Percentiles rank a stretch among this genome's conserved stretches.
These are phyloP conservation scores for Chaetomidium leptoderma DNA, from an alignment of 495 filamentous ascomycete species.

Conservation along the genomic window DNA sequence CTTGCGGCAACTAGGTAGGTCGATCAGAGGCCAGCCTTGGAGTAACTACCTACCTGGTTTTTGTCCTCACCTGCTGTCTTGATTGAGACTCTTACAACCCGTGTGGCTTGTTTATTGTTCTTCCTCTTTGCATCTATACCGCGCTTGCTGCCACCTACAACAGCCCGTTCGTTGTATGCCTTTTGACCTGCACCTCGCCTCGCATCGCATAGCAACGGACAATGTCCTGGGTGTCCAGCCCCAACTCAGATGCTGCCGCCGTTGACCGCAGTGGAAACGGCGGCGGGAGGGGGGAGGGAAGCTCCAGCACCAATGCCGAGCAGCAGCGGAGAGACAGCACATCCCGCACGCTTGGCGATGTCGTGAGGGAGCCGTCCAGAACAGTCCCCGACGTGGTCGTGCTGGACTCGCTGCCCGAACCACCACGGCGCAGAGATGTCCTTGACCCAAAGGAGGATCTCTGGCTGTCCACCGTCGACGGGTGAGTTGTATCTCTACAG, in stretches of 20 bases:
- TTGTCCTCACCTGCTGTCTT: background rate
- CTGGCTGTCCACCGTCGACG: conserved; percentile 43
- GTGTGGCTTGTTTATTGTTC: background rate
- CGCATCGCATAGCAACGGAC: background rate
- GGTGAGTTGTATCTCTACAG: conserved; percentile 36
- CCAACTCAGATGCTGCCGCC: conserved; percentile 3
- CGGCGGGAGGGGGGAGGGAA: conserved; percentile 1
- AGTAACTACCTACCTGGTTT: no score
- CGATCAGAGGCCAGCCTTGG: background rate
- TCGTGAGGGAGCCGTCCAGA: conserved; percentile 39
- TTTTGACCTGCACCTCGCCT: background rate
- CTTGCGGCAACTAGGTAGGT: background rate
- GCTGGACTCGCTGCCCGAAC: conserved; percentile 29
- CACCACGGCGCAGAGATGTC: conserved; percentile 18
- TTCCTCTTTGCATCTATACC: background rate
- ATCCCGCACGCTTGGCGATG: conserved; percentile 35
- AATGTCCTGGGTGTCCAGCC: background rate
- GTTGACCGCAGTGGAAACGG: background rate
- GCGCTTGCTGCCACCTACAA: background rate
- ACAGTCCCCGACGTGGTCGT: conserved; percentile 38
- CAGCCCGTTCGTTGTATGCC: no score
- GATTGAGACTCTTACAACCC: background rate
- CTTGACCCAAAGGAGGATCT: conserved; percentile 44
- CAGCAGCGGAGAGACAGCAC: conserved; percentile 6
- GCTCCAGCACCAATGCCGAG: background rate